Conservation (phyloP, 768 basidiomycete genomes). For the Amanita pallidorosea region DNA sequence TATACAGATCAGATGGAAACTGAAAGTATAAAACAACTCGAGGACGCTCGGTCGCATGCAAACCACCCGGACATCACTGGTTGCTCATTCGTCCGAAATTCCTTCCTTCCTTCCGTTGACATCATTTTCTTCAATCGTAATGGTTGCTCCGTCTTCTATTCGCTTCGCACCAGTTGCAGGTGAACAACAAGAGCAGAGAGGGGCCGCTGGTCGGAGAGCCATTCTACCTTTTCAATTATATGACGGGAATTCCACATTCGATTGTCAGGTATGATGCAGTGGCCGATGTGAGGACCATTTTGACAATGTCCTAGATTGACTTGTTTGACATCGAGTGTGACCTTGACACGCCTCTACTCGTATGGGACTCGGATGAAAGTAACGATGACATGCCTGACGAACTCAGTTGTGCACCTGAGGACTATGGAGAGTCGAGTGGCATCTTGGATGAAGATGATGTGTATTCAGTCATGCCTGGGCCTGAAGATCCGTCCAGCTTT, state of each 20-base stretch:
- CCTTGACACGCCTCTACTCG: background rate
- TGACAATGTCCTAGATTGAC: background rate
- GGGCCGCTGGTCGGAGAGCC: background rate
- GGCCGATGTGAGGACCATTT: background rate
- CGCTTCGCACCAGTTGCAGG: constrained; percentile 7
- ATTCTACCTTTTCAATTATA: background rate
- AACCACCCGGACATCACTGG: background rate
- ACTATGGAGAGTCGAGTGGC: constrained; percentile 3
- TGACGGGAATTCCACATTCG: background rate
- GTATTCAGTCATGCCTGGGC: constrained; percentile 26
- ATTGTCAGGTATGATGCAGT: background rate
- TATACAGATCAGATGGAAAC: background rate
- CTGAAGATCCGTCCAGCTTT: constrained; percentile 23
- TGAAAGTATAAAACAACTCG: background rate
- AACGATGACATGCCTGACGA: constrained; percentile 6
- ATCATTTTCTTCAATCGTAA: background rate
- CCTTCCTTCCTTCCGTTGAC: constrained; percentile 2
- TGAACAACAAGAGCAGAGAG: constrained; percentile 4
- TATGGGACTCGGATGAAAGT: constrained; percentile 6
- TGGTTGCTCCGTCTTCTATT: constrained; percentile 3
- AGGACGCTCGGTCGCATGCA: background rate
- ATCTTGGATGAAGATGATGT: constrained; percentile 19
- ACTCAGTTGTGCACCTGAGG: constrained; percentile 7
- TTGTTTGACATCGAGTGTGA: background rate
- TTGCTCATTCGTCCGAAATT: background rate